These are phyloP conservation scores for Ascosphaera apis DNA, from an alignment of 2,329 filamentous ascomycete genomes.

Conservation along the genomic window DNA sequence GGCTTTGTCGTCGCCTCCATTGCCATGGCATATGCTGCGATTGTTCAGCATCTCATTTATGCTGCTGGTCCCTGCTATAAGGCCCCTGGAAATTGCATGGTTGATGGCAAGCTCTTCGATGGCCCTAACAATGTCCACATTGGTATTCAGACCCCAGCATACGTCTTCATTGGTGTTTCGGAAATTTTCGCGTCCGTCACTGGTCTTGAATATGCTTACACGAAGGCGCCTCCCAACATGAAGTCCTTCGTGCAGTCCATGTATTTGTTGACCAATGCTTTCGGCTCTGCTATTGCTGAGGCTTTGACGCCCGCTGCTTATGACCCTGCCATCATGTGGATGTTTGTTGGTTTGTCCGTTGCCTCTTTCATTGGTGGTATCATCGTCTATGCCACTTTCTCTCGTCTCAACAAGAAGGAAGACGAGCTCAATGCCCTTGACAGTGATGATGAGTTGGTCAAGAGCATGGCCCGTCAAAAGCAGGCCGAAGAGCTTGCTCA, in stretches of 20 bases:
- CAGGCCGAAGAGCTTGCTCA: too few relatives aligned
- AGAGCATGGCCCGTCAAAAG: too few relatives aligned
- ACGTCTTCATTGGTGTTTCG: constrained; percentile 23
- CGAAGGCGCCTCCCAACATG: constrained; percentile 48
- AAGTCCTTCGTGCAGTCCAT: constrained; percentile 37
- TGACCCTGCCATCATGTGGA: constrained; percentile 43
- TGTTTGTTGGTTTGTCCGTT: constrained; percentile 36
- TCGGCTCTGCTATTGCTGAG: constrained; percentile 36
- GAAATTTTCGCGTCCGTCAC: constrained; percentile 43
- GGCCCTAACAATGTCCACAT: constrained; percentile 19
- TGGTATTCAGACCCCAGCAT: constrained; percentile 22
- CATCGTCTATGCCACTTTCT: constrained; percentile 31
- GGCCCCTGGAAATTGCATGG: constrained; percentile 11
- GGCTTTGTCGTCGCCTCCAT: constrained; percentile 44
- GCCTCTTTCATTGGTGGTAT: constrained; percentile 26
- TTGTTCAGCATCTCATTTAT: constrained; percentile 34
- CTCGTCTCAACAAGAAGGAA: constrained; percentile 25
- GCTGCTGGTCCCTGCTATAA: constrained; percentile 28
- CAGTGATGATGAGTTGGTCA: constrained; percentile 12
- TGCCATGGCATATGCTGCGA: constrained; percentile 38
- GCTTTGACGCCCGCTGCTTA: constrained; percentile 35
- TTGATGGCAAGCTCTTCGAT: constrained; percentile 13
- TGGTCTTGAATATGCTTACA: constrained; percentile 49
- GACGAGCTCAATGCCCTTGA: constrained; percentile 28
- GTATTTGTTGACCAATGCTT: constrained; percentile 33